A percentile compares a stretch with the other conserved stretches of the same genome.
These are phyloP conservation scores for Scenedesmus sp. DNA, from an alignment of 163 green algal species.

Conservation along the genomic window DNA sequence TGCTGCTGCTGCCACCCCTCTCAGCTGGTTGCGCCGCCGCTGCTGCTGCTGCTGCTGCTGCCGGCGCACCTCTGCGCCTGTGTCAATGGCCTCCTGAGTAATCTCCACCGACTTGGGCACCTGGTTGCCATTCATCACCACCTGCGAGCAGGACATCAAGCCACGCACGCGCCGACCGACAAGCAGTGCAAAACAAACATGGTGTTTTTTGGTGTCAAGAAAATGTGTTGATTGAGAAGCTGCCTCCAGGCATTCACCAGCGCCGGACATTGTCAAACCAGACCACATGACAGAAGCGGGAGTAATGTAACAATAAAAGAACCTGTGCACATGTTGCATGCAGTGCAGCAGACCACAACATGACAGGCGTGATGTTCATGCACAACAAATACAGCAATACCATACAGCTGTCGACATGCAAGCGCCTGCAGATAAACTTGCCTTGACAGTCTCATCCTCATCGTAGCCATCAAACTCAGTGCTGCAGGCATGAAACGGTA, in stretches of 20 bases:
- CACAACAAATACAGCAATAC: too few species aligned
- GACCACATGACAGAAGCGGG: too few species aligned
- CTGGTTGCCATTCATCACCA: constrained; percentile 79
- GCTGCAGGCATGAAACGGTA: constrained; percentile 44
- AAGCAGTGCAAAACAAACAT: background rate
- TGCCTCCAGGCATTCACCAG: background rate
- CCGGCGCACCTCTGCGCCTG: constrained; percentile 63
- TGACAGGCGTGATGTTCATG: background rate
- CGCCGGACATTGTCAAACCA: background rate
- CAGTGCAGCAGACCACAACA: background rate
- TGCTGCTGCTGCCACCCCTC: constrained; percentile 1
- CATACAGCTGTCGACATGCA: too few species aligned
- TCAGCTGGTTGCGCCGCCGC: background rate
- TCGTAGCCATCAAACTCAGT: constrained; percentile 82
- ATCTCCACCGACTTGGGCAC: constrained; percentile 73
- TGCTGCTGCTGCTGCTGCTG: background rate
- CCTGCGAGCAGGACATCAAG: constrained; percentile 47
- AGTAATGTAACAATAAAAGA: background rate
- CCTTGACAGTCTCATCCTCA: constrained; percentile 74
- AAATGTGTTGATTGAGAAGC: background rate
- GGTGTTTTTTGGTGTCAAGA: background rate
- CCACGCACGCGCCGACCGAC: background rate
- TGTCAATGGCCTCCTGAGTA: constrained; percentile 67
- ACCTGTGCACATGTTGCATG: background rate
- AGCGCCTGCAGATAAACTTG: background rate